Evolutionary conservation across 2,329 filamentous ascomycete genomes (phyloP).

Genomic region (Neocatenulostroma microsporum): DNA sequence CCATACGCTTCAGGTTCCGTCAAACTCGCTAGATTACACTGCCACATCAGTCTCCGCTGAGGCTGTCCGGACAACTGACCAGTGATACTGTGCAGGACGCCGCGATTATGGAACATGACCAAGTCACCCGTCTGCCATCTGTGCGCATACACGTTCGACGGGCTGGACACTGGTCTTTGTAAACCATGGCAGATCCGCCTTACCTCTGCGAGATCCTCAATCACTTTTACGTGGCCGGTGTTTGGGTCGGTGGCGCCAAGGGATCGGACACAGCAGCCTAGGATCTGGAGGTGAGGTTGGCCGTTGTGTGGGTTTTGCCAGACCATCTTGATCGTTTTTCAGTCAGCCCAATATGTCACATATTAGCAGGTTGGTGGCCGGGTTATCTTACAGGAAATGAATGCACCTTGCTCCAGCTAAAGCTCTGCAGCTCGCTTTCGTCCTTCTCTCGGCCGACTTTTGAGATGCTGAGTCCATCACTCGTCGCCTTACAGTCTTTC

Average conservation of each 20-base stretch:
- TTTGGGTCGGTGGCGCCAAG: conserved; percentile 16
- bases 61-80: conserved; percentile 15
- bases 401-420: too few relatives aligned
- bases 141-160: conserved; percentile 28
- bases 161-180: conserved; percentile 14
- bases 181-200: conserved; percentile 23
- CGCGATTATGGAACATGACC: conserved; percentile 27
- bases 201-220: conserved; percentile 17
- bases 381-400: too few relatives aligned
- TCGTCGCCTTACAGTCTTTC: conserved; percentile 24
- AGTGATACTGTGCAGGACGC: conserved; percentile 27
- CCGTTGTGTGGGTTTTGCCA: conserved; percentile 6
- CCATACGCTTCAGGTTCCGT: too few relatives aligned
- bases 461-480: conserved; percentile 22
- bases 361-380: too few relatives aligned
- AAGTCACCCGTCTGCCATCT: conserved; percentile 25
- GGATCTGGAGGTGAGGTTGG: conserved; percentile 20
- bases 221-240: conserved; percentile 12
- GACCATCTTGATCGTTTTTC: too few relatives aligned
- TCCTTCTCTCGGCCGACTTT: too few relatives aligned
- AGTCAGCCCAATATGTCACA: too few relatives aligned
- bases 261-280: conserved; percentile 19
- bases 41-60: conserved; percentile 25
- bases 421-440: too few relatives aligned
- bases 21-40: too few relatives aligned